Percentiles rank a stretch among this genome's conserved stretches.
Evolutionary conservation across 768 basidiomycete genomes (phyloP).

Genomic region (Hydnomerulius pinastri): DNA sequence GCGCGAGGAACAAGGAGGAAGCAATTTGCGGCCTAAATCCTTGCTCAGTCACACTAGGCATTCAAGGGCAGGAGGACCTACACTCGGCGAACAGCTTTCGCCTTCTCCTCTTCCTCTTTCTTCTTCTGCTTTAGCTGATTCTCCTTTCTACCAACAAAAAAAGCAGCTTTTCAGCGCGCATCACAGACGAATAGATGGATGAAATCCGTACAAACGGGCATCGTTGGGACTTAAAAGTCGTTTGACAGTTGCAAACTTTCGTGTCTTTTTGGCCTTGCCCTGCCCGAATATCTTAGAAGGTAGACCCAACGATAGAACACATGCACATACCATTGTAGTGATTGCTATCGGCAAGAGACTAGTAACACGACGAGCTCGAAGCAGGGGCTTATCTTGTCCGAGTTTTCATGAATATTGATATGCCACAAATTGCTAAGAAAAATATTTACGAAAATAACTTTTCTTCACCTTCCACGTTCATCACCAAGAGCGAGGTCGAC

Average conservation of each 20-base stretch:
- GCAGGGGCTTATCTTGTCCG: too few species aligned
- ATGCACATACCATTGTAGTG: constrained; percentile 27
- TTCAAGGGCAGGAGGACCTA: constrained; percentile 41
- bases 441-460: too few species aligned
- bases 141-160: constrained; percentile 68
- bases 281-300: constrained; percentile 28
- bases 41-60: background rate
- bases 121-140: constrained; percentile 89
- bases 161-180: constrained; percentile 3
- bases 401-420: too few species aligned
- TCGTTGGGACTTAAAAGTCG: constrained; percentile 93
- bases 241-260: constrained; percentile 94
- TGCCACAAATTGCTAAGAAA: too few species aligned
- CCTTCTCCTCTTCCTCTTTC: constrained; percentile 80
- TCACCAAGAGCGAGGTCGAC: too few species aligned
- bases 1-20: constrained; percentile 92
- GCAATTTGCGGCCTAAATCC: constrained; percentile 71
- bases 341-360: too few species aligned
- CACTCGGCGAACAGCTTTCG: constrained; percentile 77
- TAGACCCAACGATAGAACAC: background rate
- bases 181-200: background rate
- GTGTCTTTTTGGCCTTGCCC: constrained; percentile 91
- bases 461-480: too few species aligned
- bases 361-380: too few species aligned
- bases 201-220: constrained; percentile 74